phyloP scores from a whole-genome alignment of 2,329 filamentous ascomycete genomes.

The Penicillium sclerotiorum region DNA sequence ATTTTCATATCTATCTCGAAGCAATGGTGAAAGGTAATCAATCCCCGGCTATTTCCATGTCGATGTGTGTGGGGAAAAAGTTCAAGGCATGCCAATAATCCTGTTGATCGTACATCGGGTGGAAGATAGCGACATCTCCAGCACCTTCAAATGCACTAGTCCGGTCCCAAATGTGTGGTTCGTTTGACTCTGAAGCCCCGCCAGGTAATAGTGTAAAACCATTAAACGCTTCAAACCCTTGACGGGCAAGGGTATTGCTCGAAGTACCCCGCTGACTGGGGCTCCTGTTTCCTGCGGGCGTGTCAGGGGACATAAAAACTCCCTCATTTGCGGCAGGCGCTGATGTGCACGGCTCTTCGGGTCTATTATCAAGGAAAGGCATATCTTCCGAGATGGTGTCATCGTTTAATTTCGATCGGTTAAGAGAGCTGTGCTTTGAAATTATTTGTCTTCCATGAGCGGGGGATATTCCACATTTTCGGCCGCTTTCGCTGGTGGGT shows the following conservation, averaged over 20 bases:
- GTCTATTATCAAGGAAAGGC: not conserved
- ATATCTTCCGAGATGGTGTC: not conserved
- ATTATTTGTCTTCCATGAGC: not conserved
- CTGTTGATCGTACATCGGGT: not conserved
- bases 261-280: not conserved
- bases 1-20: no score
- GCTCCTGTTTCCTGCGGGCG: not conserved
- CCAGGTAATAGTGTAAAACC: not conserved
- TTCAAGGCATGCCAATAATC: not conserved
- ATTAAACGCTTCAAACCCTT: not conserved
- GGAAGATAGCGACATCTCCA: not conserved
- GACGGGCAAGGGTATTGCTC: not conserved
- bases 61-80: not conserved
- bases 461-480: not conserved
- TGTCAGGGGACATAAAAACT: not conserved
- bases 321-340: not conserved
- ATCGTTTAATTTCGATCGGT: not conserved
- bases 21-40: not conserved
- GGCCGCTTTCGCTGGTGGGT: not conserved
- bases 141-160: constrained; percentile 1
- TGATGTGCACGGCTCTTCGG: not conserved
- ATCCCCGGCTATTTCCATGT: not conserved
- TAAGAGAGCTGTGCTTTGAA: not conserved
- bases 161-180: not conserved
- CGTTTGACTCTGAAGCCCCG: not conserved